Conservation (phyloP, 345 rosid genomes). For the Nephelium lappaceum region DNA sequence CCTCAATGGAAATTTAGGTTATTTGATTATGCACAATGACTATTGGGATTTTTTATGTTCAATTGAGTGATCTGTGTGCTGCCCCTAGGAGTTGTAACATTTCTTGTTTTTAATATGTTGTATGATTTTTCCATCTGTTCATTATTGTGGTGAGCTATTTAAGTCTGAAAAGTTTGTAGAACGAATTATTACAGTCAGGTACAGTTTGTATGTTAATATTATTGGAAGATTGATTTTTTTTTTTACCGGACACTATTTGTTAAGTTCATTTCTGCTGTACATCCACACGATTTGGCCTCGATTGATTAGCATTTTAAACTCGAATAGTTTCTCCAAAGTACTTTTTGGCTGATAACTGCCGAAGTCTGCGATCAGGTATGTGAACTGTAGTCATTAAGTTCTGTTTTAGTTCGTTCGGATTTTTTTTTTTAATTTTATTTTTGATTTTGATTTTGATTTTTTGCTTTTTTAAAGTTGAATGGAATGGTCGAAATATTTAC, state of each 20-base stretch:
- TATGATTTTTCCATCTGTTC: constrained; percentile 28
- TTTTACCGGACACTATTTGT: neutral
- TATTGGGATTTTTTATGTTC: constrained; percentile 21
- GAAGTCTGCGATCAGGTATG: no score
- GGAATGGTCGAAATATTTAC: no score
- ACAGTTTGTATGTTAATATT: constrained; percentile 29
- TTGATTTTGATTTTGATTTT: no score
- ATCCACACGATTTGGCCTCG: no score
- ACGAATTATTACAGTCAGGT: constrained; percentile 5
- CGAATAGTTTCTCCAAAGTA: no score
- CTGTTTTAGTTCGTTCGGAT: no score
- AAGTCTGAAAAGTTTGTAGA: constrained; percentile 26
- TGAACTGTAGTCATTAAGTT: no score
- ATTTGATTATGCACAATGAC: constrained; percentile 6
- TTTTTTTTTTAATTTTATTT: no score
- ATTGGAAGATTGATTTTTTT: constrained; percentile 12
- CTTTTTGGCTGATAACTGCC: no score
- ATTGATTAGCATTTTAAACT: no score
- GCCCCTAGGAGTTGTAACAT: constrained; percentile 26
- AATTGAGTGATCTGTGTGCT: constrained; percentile 20
- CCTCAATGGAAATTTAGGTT: constrained; percentile 19
- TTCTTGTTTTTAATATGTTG: constrained; percentile 12
- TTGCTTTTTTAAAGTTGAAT: no score
- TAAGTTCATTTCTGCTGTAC: neutral
- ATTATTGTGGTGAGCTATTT: constrained; percentile 22